Base-by-base conservation (phyloP, 1,284 basidiomycete genomes). In the Boletus subluridellus region DNA sequence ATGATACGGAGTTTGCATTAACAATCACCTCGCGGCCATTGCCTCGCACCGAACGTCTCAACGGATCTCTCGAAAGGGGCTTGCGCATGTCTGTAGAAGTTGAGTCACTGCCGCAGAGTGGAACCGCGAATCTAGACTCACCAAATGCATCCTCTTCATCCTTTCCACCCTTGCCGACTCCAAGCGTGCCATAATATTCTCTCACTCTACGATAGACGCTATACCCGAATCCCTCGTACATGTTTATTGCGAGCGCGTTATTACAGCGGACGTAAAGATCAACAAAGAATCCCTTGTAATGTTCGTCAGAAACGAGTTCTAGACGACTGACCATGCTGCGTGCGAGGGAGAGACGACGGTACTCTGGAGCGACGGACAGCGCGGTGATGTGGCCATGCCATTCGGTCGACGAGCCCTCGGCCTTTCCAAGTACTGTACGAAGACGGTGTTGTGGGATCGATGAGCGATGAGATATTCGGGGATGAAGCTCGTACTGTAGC, bases 311-410 rank as follows among this genome's bases (percentile, higher is more conserved):
- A 6, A 92, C 87, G 63, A 82, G 80, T 73, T 96, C 94, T 51
- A 96, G 85, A 54, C 90, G 78, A 58, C 78, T 72, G 83, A 94
- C 92, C 83, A 96, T 86, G 69, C 84, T 87, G 62, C 85, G 84
- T 0, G 90, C 94, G 53, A 96, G 84, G 2, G 84, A 84, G 2
- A 96, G 81, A 3, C 92, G 86, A 41, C 94, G 89, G 73, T 94
- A 96, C 69, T 94, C 90, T 21, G 94, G 94, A 0, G 94, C 92
- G 52, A 96, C 92, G 2, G 93, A 92, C 54, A 96, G 80, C 0
- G 94, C 93, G 1, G 94, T 96, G 64, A 96, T 89, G 69, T 96
- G 94, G 0, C 91, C 92, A 66, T 94, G 92, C 84, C 89, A 92
- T 67, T 94, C 92, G 2, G 73, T 60, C 1, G 79, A 78, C 14